Percentiles rank a stretch among this genome's conserved stretches.
These are phyloP conservation scores for Colletotrichum tamarilloi DNA, from an alignment of 2,329 filamentous ascomycete genomes.

Conservation along the genomic window DNA sequence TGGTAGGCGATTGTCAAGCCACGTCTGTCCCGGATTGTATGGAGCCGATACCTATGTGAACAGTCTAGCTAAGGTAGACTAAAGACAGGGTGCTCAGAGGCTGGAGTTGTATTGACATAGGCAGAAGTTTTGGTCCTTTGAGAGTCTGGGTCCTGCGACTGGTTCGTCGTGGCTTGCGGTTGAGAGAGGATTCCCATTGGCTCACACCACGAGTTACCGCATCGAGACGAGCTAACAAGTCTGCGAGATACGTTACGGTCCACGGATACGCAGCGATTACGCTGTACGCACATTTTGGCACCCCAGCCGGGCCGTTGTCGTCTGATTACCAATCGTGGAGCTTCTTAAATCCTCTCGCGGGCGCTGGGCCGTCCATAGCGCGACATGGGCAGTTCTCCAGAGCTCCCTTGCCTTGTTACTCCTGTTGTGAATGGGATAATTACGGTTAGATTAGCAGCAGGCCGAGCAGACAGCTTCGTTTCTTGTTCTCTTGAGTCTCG, in stretches of 20 bases:
- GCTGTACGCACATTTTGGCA: background rate
- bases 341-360: background rate
- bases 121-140: background rate
- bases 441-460: background rate
- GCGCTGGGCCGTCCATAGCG: background rate
- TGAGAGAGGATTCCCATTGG: background rate
- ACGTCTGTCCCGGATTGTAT: background rate
- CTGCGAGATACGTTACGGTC: background rate
- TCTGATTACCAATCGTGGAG: background rate
- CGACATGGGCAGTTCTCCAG: background rate
- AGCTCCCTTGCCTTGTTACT: background rate
- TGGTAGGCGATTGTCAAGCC: background rate
- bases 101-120: background rate
- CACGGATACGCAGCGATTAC: no score
- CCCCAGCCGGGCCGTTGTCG: background rate
- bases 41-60: background rate
- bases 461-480: no score
- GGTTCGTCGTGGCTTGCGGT: background rate
- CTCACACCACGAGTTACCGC: background rate
- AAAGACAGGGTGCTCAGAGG: background rate
- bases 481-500: no score
- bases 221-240: background rate
- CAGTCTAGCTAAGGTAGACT: background rate
- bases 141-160: background rate
- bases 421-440: background rate